Percentiles rank a stretch among this genome's conserved stretches.
Evolutionary conservation across 2,329 filamentous ascomycete genomes (phyloP).

Genomic region (Aspergillus novofumigatus): DNA sequence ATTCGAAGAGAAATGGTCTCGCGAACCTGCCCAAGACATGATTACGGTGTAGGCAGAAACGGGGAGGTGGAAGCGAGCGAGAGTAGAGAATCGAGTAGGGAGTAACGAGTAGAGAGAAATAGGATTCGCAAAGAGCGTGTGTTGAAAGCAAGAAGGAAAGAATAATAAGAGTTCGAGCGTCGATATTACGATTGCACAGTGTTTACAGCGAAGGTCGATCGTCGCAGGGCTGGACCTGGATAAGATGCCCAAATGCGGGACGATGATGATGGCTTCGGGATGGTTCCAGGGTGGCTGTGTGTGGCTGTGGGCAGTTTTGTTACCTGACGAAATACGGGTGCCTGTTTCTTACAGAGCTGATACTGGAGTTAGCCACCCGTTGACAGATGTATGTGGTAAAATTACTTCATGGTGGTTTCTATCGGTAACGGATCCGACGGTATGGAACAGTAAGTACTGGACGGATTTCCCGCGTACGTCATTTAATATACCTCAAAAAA

Average conservation of each 20-base stretch:
- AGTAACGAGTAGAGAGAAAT: not conserved
- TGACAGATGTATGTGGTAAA: not conserved
- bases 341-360: not conserved
- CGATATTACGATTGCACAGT: not conserved
- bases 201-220: not conserved
- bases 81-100: not conserved
- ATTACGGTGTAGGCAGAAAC: slow-evolving; percentile 28
- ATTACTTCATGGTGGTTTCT: not conserved
- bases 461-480: not conserved
- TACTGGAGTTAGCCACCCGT: no score
- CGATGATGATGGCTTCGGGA: slow-evolving; percentile 3
- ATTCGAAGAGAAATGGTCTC: not conserved
- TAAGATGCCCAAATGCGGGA: slow-evolving; percentile 13
- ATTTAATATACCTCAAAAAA: not conserved
- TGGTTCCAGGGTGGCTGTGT: slow-evolving; percentile 11
- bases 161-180: not conserved
- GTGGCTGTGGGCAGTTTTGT: slow-evolving; percentile 6
- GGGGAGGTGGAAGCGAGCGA: not conserved
- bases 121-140: not conserved
- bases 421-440: not conserved
- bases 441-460: not conserved
- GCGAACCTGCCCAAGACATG: slow-evolving; percentile 69
- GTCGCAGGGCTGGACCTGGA: slow-evolving; percentile 1
- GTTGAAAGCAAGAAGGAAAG: not conserved
- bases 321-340: not conserved